Evolutionary conservation across 257 asterid genomes (phyloP), one percentile per base, ranked within the genome.

Genomic region (Forsythia viridissima): DNA sequence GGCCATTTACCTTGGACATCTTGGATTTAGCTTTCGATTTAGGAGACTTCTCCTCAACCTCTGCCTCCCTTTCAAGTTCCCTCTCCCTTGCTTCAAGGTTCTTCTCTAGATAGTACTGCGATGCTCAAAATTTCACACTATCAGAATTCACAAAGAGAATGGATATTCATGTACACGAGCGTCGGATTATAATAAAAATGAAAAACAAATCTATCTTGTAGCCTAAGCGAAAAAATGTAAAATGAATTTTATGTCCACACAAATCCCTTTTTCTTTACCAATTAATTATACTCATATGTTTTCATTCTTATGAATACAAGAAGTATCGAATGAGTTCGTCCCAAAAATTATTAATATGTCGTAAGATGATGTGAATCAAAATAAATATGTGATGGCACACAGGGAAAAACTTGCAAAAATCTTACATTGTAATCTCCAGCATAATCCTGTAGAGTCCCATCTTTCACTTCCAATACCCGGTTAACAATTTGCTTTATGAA

Each of bases 1-100:
- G 41, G 76, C 73, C 10, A 67, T 52, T 71, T 85, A 93, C 99
- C 98, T 96, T 96, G 55, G 99, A 90, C 99, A 93, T 93, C 91
- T 96, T 96, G 82, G 99, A 92, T 84, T 96, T 96, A 38, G 99
- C 97, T 91, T 93, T 96, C 8, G 92, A 91, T 85, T 96, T 96
- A 2, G 99, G 97, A 76, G 98, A 85, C 86, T 91, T 92, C 51
- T 91, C 97, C 71, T 96, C 97, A 2, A 96, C 84, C 91, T 96
- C 99, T 21, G 96, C 99, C 87, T 96, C 98, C n/a, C 99, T 89
- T 83, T 96, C 99, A n/a, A 93, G 93, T 83, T 87, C 97, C 85
- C 85, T 91, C 69, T 87, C 87, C 82, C 99, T 91, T 21, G 97
- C 97, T 80, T 96, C 99, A 68, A 96, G 92, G 84, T 96, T 96